Conservation (phyloP, 2,329 filamentous ascomycete species). For the Fonsecaea multimorphosa region DNA sequence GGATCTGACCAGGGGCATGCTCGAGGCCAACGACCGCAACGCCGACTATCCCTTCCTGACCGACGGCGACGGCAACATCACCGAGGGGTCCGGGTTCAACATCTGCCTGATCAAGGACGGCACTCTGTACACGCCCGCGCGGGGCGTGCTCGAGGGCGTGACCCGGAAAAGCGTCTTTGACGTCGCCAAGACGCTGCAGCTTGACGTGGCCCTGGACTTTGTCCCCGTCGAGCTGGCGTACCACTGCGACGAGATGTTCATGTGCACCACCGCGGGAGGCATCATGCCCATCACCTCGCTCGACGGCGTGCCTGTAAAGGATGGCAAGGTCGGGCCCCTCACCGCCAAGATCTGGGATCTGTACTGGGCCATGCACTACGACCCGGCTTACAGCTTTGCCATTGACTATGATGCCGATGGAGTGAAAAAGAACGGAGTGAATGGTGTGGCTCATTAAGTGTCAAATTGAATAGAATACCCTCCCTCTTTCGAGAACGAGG, state of each 20-base stretch:
- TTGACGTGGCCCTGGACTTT: slow-evolving; percentile 49
- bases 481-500: background rate
- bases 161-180: slow-evolving; percentile 59
- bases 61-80: slow-evolving; percentile 58
- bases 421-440: slow-evolving; percentile 13
- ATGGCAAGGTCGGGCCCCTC: slow-evolving; percentile 54
- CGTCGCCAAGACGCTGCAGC: slow-evolving; percentile 44
- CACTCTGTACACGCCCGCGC: slow-evolving; percentile 54
- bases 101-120: slow-evolving; percentile 55
- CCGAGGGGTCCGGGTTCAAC: slow-evolving; percentile 60
- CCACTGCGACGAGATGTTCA: slow-evolving; percentile 57
- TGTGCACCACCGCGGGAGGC: slow-evolving; percentile 61
- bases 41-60: slow-evolving; percentile 58
- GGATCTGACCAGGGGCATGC: slow-evolving; percentile 54
- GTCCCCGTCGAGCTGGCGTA: slow-evolving; percentile 54
- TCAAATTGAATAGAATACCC: background rate
- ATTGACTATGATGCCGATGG: slow-evolving; percentile 33
- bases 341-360: slow-evolving; percentile 58
- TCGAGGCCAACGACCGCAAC: slow-evolving; percentile 56
- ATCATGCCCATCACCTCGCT: slow-evolving; percentile 60
- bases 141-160: slow-evolving; percentile 57
- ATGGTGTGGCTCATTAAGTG: slow-evolving; percentile 4
- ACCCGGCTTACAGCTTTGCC: slow-evolving; percentile 46
- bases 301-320: slow-evolving; percentile 52
- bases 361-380: slow-evolving; percentile 59